These are phyloP conservation scores for Mortierella claussenii DNA, from an alignment of 192 early-diverging fungal species.

Conservation along the genomic window DNA sequence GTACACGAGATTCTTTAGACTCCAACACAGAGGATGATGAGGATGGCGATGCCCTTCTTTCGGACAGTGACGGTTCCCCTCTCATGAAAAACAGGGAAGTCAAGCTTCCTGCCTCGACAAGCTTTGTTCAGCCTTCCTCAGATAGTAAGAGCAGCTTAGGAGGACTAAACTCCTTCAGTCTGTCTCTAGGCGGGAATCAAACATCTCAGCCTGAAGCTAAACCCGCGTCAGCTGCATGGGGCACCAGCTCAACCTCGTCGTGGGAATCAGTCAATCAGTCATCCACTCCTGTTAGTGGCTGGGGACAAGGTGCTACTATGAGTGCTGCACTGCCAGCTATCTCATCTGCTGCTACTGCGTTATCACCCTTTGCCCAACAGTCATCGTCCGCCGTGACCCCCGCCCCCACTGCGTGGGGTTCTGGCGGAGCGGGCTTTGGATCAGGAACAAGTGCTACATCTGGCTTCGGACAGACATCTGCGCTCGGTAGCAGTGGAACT, in stretches of 20 bases:
- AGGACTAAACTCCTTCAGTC: constrained; percentile 36
- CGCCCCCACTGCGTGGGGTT: constrained; percentile 19
- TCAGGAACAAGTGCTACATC: not conserved
- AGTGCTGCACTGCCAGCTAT: constrained; percentile 6
- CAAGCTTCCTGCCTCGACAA: not conserved
- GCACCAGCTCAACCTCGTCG: constrained; percentile 29
- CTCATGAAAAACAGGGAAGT: constrained; percentile 1
- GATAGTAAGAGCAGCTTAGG: constrained; percentile 1
- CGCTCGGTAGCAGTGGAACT: not conserved
- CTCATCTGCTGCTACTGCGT: not conserved
- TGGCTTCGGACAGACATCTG: constrained; percentile 32
- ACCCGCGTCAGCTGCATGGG: constrained; percentile 24
- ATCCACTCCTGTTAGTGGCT: constrained; percentile 10
- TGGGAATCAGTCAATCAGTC: constrained; percentile 27
- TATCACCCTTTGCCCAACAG: constrained; percentile 11
- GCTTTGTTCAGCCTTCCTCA: constrained; percentile 8
- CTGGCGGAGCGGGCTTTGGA: constrained; percentile 19
- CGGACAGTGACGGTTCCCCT: constrained; percentile 11
- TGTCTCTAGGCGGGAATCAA: constrained; percentile 26
- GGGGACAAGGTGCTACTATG: not conserved
- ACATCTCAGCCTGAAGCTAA: constrained; percentile 13
- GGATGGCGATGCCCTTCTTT: constrained; percentile 13
- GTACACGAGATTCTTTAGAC: constrained; percentile 37
- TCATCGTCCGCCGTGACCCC: constrained; percentile 11
- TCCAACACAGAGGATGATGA: constrained; percentile 46